Evolutionary conservation across 1,284 basidiomycete genomes (phyloP).

Genomic region (Phaffia rhodozyma): DNA sequence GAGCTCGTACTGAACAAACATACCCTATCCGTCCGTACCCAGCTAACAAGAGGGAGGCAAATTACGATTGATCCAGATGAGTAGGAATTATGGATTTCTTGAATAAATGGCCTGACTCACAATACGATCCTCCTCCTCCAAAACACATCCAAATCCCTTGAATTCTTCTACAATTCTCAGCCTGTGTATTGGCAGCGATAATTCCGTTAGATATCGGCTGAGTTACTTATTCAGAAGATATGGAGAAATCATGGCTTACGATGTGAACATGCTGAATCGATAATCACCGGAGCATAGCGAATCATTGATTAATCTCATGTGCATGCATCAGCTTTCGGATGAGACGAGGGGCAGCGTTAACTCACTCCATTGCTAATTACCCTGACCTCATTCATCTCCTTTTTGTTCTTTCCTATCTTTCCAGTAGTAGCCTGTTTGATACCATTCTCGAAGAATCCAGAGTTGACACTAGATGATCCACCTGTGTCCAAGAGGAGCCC

Average conservation of each 20-base stretch:
- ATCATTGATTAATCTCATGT: too few relatives aligned
- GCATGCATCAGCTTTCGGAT: too few relatives aligned
- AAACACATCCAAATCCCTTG: constrained; percentile 88
- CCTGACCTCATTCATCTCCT: constrained; percentile 55
- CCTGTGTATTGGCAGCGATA: constrained; percentile 42
- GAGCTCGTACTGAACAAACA: constrained; percentile 11
- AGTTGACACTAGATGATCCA: constrained; percentile 57
- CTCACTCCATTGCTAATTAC: constrained; percentile 21
- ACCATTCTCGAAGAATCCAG: constrained; percentile 68
- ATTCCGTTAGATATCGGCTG: constrained; percentile 10
- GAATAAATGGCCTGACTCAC: constrained; percentile 69
- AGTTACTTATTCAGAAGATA: not conserved
- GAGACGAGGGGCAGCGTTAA: constrained; percentile 25
- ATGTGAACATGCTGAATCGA: constrained; percentile 53
- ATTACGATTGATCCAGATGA: not conserved
- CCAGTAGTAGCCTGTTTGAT: constrained; percentile 45
- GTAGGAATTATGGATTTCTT: constrained; percentile 28
- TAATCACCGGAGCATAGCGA: too few relatives aligned
- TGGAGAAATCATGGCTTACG: constrained; percentile 30
- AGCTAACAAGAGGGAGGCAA: not conserved
- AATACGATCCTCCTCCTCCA: constrained; percentile 80
- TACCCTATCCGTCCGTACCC: constrained; percentile 7
- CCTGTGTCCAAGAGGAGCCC: constrained; percentile 51
- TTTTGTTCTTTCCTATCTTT: constrained; percentile 41
- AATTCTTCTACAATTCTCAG: constrained; percentile 75